Evolutionary conservation across 179 eudicot species (phyloP), one percentile per base, ranked within the genome.

Genomic region (Drosera spatulata): DNA sequence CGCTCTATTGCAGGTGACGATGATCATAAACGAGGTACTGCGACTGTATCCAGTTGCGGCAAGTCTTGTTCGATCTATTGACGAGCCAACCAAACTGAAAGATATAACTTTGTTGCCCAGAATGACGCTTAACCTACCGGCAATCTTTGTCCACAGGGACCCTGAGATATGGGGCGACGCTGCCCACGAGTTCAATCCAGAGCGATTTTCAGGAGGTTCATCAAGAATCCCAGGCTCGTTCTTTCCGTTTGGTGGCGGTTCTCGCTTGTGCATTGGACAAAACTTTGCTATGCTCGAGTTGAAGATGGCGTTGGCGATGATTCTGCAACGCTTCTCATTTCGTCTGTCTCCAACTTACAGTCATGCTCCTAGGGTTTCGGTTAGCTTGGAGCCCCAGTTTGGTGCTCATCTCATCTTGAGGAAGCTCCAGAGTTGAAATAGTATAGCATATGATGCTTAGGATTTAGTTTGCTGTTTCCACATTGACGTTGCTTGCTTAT

Each of bases 141-240:
- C 83, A 79, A 43, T 91, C 40, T 91, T 96, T 60, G 85, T 91
- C 13, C 96, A 91, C 64, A 91, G 88, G 14, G 96, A 91, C 40
- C 77, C 59, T 49, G 56, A 72, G 0, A 62, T 91, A 5, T 91
- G 98, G 96, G 86, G 96, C 38, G 74, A 77, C 2, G 95, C 88
- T 6, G 82, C 77, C 0, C 72, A 79, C 38, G 91, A 85, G 13
- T 91, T 91, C 61, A 88, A 85, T 72, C 98, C 98, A 0, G 42
- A 70, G 41, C 69, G 96, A 10, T 91, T 91, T 10, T 53, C 76
- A 0, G 66, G 69, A 7, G 98, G 96, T 10, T 88, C 97, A 1
- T 79, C 95, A 43, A 91, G 77, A 11, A 86, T 84, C 60, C 95
- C 91, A 0, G 72, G 80, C 62, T 88, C 96, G 0, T 91, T 82